Evolutionary conservation across 1,139 yeast genomes (phyloP), one percentile per base, ranked within the genome.

Genomic region (Chernovozyma sophiae-reginae): DNA sequence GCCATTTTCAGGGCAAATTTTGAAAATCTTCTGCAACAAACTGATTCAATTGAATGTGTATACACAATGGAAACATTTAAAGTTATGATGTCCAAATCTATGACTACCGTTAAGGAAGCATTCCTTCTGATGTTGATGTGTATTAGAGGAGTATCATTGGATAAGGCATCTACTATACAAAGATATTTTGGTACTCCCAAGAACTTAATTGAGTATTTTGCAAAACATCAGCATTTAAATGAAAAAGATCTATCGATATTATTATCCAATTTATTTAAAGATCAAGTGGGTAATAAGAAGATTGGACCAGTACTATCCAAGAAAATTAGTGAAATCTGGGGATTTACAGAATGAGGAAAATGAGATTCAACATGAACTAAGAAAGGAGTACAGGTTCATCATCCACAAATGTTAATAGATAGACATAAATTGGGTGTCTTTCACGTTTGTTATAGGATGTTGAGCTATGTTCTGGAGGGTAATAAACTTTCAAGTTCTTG

Each of bases 161-260:
- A 90, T 44, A 86, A 85, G 54, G 98, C 98, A 0, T 55, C 79
- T 10, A 77, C 79, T 3, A 79, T 94, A 7, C 97, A 90, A 56
- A 65, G 58, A 33, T 55, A 67, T 31, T 87, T 72, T 48, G 72
- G 74, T 5, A 86, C 95, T 0, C 95, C 96, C 0, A 59, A 62
- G 26, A 52, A 48, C 18, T 62, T 87, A 16, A 49, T 78, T 4
- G 65, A 65, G 20, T 67, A 43, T 36, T 67, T 53, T 43, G 35
- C 42, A 1, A 33, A 38, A 2, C 45, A 46, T 31, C 32, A 37
- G 10, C n/a, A 37, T 2, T 30, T 43, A 3, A 31, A 47, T 1
- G 50, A 44, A 12, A 60, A 53, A 4, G 72, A 63, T 17, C 74
- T 72, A 40, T 62, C 65, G 30, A 41, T 46, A 3, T 54, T 81